Evolutionary conservation across 352 stramenopile species (phyloP).

Genomic region (Phytophthora multivora): DNA sequence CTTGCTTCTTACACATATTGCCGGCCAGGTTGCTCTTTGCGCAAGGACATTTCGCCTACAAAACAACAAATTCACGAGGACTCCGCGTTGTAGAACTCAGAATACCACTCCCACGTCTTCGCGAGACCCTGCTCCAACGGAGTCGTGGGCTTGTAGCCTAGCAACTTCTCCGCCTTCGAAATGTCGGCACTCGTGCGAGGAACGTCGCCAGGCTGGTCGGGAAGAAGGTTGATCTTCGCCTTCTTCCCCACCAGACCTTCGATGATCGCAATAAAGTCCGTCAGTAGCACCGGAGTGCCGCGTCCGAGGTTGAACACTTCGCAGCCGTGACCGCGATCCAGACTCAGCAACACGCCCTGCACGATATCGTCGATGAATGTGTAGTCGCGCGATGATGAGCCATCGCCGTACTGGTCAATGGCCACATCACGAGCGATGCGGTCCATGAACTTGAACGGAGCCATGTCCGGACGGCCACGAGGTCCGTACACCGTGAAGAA

Average conservation of each 20-base stretch:
- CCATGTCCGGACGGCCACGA: conserved; percentile 97
- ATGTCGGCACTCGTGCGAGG: conserved; percentile 96
- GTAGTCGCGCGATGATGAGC: conserved; percentile 95
- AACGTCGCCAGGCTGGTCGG: conserved; percentile 97
- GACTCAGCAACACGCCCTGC: conserved; percentile 90
- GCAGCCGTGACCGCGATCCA: conserved; percentile 80
- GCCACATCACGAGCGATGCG: conserved; percentile 88
- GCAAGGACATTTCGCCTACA: not conserved
- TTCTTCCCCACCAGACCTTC: conserved; percentile 94
- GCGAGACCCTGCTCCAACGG: conserved; percentile 93
- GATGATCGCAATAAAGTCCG: conserved; percentile 96
- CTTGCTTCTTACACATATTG: not conserved
- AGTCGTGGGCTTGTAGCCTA: conserved; percentile 96
- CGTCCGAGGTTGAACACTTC: conserved; percentile 98
- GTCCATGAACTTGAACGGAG: conserved; percentile 99
- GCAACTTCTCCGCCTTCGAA: conserved; percentile 92
- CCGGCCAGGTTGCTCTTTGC: not conserved
- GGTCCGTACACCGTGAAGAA: conserved; percentile 99
- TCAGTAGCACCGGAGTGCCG: conserved; percentile 90
- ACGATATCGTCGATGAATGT: conserved; percentile 99
- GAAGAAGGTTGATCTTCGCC: conserved; percentile 93
- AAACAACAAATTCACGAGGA: not conserved
- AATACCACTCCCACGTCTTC: conserved; percentile 95
- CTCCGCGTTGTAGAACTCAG: conserved; percentile 50
- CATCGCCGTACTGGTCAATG: conserved; percentile 98